These are phyloP conservation scores for Sarocladiaceae sp. DNA, from an alignment of 2,329 filamentous ascomycete species.

Conservation along the genomic window DNA sequence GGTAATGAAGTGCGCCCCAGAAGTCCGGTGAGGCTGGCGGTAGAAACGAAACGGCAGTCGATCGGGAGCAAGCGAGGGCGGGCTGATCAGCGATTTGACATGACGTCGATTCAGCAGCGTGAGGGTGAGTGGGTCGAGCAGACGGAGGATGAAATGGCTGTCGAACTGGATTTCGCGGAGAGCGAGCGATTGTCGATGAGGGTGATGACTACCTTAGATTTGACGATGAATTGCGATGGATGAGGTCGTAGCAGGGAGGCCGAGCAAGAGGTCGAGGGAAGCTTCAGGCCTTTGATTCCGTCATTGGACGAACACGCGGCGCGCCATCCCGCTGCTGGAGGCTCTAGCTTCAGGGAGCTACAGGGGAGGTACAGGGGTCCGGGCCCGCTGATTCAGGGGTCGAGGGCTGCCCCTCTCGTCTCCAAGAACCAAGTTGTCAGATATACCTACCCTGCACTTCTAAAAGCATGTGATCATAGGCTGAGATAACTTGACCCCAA, in stretches of 20 bases:
- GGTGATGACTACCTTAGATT: no score
- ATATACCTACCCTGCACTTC: background rate
- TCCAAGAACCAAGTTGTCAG: no score
- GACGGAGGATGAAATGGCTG: background rate
- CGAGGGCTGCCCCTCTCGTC: background rate
- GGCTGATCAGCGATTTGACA: slow-evolving; percentile 6
- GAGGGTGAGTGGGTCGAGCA: background rate
- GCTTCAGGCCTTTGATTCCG: no score
- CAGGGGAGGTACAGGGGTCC: background rate
- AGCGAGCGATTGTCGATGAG: background rate
- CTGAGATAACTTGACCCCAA: no score
- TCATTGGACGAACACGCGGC: background rate
- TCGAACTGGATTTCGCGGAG: background rate
- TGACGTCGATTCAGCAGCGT: slow-evolving; percentile 1
- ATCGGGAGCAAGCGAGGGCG: background rate
- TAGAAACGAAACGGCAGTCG: background rate
- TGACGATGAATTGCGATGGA: no score
- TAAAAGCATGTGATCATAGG: slow-evolving; percentile 4
- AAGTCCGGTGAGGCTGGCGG: slow-evolving; percentile 13
- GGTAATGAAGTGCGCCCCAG: background rate
- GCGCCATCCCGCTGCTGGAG: background rate
- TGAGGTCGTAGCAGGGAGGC: no score
- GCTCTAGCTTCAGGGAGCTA: slow-evolving; percentile 1
- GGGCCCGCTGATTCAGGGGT: slow-evolving; percentile 1
- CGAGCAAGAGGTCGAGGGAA: no score